Evolutionary conservation across 2,329 filamentous ascomycete genomes (phyloP), one percentile per base, ranked within the genome.

Genomic region (Dactylellina parvicollis): DNA sequence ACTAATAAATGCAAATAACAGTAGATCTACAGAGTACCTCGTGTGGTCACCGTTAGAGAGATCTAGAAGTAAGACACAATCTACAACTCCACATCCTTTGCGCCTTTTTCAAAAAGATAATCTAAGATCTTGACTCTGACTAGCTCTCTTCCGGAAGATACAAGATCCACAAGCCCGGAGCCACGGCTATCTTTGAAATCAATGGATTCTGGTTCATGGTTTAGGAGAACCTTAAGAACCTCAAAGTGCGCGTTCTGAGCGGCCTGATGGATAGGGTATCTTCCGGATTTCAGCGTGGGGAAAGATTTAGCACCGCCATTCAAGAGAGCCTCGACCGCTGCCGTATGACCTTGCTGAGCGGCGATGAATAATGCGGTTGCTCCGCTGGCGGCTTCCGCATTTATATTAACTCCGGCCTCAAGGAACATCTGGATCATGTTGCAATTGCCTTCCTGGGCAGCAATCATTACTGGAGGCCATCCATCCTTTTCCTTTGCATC

Each of bases 231-330:
- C 16, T 42, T 55, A 1, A 57, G 9, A 7, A 44, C 54, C 44
- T 57, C 54, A 16, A 57, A 61, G n/a, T 50, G 28, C 16, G 44
- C 56, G 24, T 44, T 57, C 20, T 57, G 54, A 2, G 26, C 54
- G 1, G 34, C 54, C 54, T 57, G 54, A 16, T 57, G 54, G 10
- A 57, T 20, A 2, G 36, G 54, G 14, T 44, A 30, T 24, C 54
- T 42, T 1, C 54, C 54, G 4, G 50, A 55, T 16, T 40, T 40
- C 10, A 12, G 12, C 4, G 5, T 34, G 20, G 26, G 40, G 26
- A 34, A 9, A 1, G 42, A 49, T 47, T 26, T 44, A 22, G 56
- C 56, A 20, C n/a, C 18, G 2, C 16, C 20, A 36, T 60, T 24
- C 16, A 60, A 10, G 7, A 60, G 56, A 1, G 22, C 20, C 14